phyloP scores from a whole-genome alignment of 257 asterid species.

The Solanum chiquidenum region DNA sequence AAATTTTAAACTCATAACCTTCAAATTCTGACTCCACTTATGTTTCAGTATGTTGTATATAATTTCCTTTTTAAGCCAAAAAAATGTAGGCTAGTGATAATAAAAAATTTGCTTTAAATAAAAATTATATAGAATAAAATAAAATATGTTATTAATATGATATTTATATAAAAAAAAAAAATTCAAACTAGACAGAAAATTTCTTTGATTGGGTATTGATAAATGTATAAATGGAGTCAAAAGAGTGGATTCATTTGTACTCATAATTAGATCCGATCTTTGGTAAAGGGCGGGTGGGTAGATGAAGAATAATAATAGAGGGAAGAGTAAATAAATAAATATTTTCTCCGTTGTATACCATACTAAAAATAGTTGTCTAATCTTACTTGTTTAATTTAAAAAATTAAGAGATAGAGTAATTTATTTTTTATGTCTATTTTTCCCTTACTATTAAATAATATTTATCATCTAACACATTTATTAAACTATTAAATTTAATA shows the following conservation, averaged over 20 bases:
- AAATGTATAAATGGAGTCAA: not conserved
- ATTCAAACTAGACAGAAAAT: not conserved
- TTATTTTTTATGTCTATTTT: no score
- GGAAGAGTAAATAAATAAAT: not conserved
- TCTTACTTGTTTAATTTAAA: no score
- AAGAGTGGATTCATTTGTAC: not conserved
- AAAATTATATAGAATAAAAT: not conserved
- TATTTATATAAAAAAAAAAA: not conserved
- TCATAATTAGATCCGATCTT: not conserved
- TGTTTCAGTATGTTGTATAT: not conserved
- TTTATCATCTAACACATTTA: no score
- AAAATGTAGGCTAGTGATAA: not conserved
- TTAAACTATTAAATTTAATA: no score
- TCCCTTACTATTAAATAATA: no score
- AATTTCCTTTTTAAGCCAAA: not conserved
- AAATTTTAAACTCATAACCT: not conserved
- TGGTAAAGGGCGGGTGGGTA: not conserved
- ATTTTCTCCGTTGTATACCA: fast-evolving
- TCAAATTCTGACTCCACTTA: no score
- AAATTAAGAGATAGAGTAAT: no score
- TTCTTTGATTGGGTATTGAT: not conserved
- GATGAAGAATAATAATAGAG: not conserved
- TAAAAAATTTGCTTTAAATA: not conserved
- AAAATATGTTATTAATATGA: not conserved
- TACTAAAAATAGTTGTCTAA: no score